Base-by-base conservation (phyloP, 2,329 filamentous ascomycete species). In the Fusarium guadeloupense region DNA sequence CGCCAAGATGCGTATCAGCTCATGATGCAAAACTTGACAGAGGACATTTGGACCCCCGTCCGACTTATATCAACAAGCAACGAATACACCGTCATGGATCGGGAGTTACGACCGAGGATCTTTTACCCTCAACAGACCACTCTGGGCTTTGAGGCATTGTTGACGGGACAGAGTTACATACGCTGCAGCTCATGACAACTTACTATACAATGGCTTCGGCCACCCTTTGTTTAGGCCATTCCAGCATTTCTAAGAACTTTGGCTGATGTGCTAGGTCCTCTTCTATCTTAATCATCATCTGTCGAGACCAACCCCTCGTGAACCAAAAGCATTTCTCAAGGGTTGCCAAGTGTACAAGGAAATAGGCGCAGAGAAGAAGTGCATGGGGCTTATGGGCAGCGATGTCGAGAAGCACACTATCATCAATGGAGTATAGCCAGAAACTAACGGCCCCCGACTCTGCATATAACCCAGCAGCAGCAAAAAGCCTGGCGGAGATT, bases 11-110 rank as follows among this genome's bases (percentile, higher is more conserved):
- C 76, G 3, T 78, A 77, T 38, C 35, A 50, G 7, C 63, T 60
- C n/a, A 77, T 76, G 70, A 48, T 74, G 0, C 56, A 59, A 16
- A 74, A 75, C 26, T 44, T 69, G 6, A 46, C 53, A 7, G 66
- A 66, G 6, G 68, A 60, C 6, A 59, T 62, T 3, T 78, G 77
- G 75, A 54, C 44, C 4, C 40, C 72, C 0, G 70, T 78, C 9
- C 57, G 64, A 4, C 63, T 79, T 9, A 64, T 79, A 25, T 78
- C 75, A 0, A 76, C 74, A 1, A 72, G 59, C 25, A 62, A 71
- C 19, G 66, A 75, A 28, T 74, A 79, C 41, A 74, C 69, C 1
- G 37, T 31, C 2, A 44, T 46, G 9, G 77, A 79, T 5, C 46
- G 56, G 26, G 76, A 77, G 20, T 67, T 79, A 4, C 77, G 62